Base-by-base conservation (phyloP, 495 filamentous ascomycete genomes). In the Venustampulla echinocandica region DNA sequence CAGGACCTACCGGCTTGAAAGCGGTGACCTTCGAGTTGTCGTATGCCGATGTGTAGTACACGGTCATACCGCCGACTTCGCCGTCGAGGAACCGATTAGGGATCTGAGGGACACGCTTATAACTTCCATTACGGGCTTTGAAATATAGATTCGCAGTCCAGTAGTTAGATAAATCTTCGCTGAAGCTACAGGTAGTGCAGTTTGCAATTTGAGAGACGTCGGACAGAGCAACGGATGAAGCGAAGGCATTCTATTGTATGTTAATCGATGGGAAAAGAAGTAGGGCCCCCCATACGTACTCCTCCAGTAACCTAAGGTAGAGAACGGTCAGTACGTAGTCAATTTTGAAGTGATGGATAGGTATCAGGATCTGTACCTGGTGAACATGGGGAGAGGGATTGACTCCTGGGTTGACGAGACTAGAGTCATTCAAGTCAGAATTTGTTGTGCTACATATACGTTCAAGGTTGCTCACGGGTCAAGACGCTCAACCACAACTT, bases 401-500 rank as follows among this genome's bases (percentile, higher is more conserved):
- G 27, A 30, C 27, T 30, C 27, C 27, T 30, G 27, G 27, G n/a
- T 30, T 30, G n/a, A 30, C 27, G n/a, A 30, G 27, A 7, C 37
- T 40, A 19, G 20, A 40, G 20, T 13, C 33, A n/a, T 36, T 5
- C 15, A 9, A 40, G 37, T 20, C 20, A 40, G 4, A 2, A 18
- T 19, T 13, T 20, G 15, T 40, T n/a, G 37, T 18, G 14, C 13
- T 40, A 18, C 22, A 2, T 32, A 32, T 4, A 5, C 14, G 24
- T 30, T 7, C n/a, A 7, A n/a, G n/a, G 27, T 30, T 30, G 24
- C 53, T 40, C 43, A 49, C 36, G 62, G 62, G 28, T 63, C 62
- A 2, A 63, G 49, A 11, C 62, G 55, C 42, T 61, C 55, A 3
- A 63, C 61, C 6, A 61, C 60, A 10, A 64, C 54, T 38, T 63